phyloP scores from a whole-genome alignment of 768 basidiomycete genomes.

The Rhodotorula graminis region DNA sequence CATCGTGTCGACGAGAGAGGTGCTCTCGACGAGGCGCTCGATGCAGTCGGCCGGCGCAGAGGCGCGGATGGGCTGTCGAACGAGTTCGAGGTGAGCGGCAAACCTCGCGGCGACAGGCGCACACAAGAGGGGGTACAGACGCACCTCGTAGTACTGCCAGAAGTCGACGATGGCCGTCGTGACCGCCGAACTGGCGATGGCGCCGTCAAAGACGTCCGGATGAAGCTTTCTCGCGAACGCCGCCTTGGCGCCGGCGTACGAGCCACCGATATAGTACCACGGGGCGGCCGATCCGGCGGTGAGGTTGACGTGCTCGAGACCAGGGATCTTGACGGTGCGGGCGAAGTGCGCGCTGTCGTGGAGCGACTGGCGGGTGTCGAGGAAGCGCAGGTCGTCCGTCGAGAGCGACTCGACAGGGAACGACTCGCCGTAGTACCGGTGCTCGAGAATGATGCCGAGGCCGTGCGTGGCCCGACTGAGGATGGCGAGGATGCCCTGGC shows the following conservation, averaged over 20 bases:
- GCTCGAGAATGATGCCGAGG: constrained; percentile 51
- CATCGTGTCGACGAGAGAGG: constrained; percentile 61
- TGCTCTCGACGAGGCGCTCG: constrained; percentile 37
- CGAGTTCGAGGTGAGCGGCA: constrained; percentile 28
- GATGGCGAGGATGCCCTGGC: constrained; percentile 81
- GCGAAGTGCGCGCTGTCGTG: constrained; percentile 92
- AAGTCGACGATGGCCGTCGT: constrained; percentile 76
- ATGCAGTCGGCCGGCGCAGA: constrained; percentile 22
- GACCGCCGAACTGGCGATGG: constrained; percentile 84
- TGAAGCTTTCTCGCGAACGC: constrained; percentile 86
- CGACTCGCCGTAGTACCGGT: constrained; percentile 63
- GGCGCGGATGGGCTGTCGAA: constrained; percentile 27
- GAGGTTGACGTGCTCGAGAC: constrained; percentile 55
- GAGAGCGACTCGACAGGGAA: constrained; percentile 71
- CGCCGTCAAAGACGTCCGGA: constrained; percentile 80
- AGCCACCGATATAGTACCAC: constrained; percentile 70
- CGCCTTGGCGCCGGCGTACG: constrained; percentile 67
- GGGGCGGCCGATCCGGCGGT: neutral
- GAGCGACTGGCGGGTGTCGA: constrained; percentile 81
- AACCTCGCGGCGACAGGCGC: constrained; percentile 46
- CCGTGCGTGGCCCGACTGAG: constrained; percentile 79
- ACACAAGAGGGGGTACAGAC: constrained; percentile 52
- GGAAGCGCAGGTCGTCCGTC: constrained; percentile 56
- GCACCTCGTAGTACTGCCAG: constrained; percentile 78
- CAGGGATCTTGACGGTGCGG: constrained; percentile 66